Evolutionary conservation across 306 rosid genomes (phyloP), one percentile per base, ranked within the genome.

Genomic region (Lathyrus sativus): DNA sequence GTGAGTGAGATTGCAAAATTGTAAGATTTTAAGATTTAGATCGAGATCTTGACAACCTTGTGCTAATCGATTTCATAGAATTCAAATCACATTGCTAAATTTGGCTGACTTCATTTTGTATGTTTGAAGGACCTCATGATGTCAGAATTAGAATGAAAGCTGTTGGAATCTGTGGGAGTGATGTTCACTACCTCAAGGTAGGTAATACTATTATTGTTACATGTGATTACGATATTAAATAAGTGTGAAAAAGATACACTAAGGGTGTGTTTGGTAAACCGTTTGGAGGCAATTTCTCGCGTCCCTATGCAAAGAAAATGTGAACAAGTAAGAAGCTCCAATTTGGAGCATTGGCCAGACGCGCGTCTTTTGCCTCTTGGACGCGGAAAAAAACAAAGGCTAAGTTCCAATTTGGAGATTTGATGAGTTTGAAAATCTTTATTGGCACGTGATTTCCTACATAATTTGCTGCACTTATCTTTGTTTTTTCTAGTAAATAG

Each of bases 111-210:
- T 72, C 58, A 74, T 60, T 68, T 78, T 59, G 39, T 7, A 22
- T 62, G 26, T 69, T 33, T 53, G 68, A 79, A 91, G 98, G 98
- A 60, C 86, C 91, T 70, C 73, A 76, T 78, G 95, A 91, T 87
- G 98, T 76, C 59, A 84, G 79, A 77, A 77, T 89, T 35, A 79
- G 82, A 79, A 78, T 89, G 87, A 91, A 91, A 61, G 98, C 96
- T 85, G 96, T 91, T 84, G 98, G 98, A 31, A 91, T 89, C 41
- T 91, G 98, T 69, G 98, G 95, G 29, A 91, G 98, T 65, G 98
- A 91, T 87, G 98, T 91, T 79, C 96, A 91, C 80, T 86, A 83
- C 78, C 84, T 91, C 80, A 91, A 81, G 90, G 95, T 88, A 64
- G 3, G 22, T 58, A 62, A 41, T 54, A 62, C 67, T 11, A 10